These are phyloP conservation scores for Barnettozyma californica DNA, from an alignment of 805 yeast genomes.

Conservation along the genomic window DNA sequence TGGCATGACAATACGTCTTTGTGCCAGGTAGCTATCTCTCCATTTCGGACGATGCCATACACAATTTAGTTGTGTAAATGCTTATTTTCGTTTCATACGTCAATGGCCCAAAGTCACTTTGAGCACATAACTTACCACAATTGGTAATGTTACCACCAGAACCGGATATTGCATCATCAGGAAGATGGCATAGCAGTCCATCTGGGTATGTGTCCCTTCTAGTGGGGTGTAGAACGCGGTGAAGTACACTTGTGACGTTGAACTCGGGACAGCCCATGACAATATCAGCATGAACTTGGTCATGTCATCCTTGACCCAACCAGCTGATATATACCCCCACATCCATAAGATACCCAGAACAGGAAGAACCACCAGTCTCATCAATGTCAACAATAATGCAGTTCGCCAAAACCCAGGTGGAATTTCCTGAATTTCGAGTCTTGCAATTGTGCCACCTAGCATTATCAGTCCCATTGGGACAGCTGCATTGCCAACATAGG, in stretches of 20 bases:
- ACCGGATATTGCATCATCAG: constrained; percentile 70
- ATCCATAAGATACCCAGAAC: constrained; percentile 69
- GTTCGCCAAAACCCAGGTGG: constrained; percentile 72
- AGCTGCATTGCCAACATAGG: constrained; percentile 79
- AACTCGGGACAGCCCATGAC: constrained; percentile 78
- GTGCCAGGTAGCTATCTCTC: too few species aligned
- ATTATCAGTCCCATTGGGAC: constrained; percentile 83
- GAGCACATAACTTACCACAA: constrained; percentile 34
- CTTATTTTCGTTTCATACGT: neutral
- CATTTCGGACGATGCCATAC: neutral
- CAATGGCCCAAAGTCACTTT: constrained; percentile 12
- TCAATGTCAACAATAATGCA: constrained; percentile 47
- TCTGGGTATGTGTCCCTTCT: constrained; percentile 43
- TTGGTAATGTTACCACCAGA: constrained; percentile 66
- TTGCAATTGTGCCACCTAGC: constrained; percentile 83
- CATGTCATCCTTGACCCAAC: constrained; percentile 55
- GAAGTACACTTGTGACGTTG: constrained; percentile 81
- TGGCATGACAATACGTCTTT: too few species aligned
- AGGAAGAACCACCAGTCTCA: constrained; percentile 67
- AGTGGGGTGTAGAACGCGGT: constrained; percentile 85
- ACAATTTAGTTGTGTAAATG: neutral
- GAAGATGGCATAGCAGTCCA: constrained; percentile 80
- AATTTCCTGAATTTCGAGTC: constrained; percentile 54
- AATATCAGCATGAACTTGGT: constrained; percentile 70
- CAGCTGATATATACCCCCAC: constrained; percentile 52